phyloP scores from a whole-genome alignment of 805 yeast species.

The Lipomyces mesembrius region DNA sequence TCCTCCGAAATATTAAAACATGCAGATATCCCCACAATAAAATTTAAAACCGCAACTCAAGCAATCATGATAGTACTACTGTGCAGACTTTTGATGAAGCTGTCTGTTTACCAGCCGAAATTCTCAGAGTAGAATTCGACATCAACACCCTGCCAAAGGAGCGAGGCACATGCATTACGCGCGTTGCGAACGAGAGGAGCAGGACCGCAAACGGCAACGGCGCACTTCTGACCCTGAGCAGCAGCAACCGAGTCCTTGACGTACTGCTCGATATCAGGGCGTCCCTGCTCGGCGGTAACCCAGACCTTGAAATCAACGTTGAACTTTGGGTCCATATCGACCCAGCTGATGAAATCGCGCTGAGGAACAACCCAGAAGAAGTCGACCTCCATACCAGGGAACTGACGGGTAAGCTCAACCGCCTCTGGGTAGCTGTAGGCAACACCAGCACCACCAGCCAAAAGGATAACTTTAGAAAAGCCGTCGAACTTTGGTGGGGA shows the following conservation, averaged over 20 bases:
- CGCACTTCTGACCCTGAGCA: constrained; percentile 33
- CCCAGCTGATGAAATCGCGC: constrained; percentile 41
- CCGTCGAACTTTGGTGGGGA: constrained; percentile 38
- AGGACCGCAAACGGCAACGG: constrained; percentile 45
- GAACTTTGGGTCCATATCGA: constrained; percentile 38
- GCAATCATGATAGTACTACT: neutral
- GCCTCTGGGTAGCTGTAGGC: constrained; percentile 44
- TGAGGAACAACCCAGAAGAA: constrained; percentile 45
- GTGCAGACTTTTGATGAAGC: neutral
- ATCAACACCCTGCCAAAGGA: constrained; percentile 39
- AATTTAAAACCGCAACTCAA: neutral
- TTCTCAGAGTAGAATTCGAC: constrained; percentile 42
- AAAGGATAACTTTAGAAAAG: constrained; percentile 39
- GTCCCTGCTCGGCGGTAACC: constrained; percentile 44
- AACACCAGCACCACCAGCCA: constrained; percentile 46
- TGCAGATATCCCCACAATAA: neutral
- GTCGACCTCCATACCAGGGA: constrained; percentile 34
- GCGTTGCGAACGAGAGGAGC: constrained; percentile 41
- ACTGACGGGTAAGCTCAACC: constrained; percentile 31
- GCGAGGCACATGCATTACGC: constrained; percentile 40
- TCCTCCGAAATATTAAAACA: constrained; percentile 8
- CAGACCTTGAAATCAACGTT: constrained; percentile 40
- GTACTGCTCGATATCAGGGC: constrained; percentile 41
- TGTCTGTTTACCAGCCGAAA: constrained; percentile 43
- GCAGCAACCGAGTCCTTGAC: constrained; percentile 35